A percentile compares a stretch with the other conserved stretches of the same genome.
Evolutionary conservation across 2,329 filamentous ascomycete species (phyloP).

Genomic region (Endocalyx cinctus): DNA sequence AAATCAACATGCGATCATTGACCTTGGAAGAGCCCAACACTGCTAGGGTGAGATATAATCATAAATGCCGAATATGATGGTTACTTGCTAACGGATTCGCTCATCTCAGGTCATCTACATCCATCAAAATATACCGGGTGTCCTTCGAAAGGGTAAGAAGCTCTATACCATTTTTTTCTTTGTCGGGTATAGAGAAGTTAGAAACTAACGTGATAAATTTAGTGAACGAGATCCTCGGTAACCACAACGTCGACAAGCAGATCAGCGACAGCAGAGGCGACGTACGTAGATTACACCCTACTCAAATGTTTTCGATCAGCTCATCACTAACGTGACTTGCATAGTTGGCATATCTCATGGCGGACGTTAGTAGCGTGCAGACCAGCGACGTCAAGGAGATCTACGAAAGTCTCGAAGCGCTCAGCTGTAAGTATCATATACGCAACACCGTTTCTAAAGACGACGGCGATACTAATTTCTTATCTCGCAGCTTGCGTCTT

Average conservation of each 20-base stretch:
- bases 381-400: conserved; percentile 79
- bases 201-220: too few species aligned
- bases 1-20: conserved; percentile 83
- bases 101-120: conserved; percentile 74
- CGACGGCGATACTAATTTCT: conserved; percentile 5
- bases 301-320: conserved; percentile 4
- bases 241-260: conserved; percentile 99
- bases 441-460: background rate
- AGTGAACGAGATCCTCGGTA: conserved; percentile 91
- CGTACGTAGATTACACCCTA: too few species aligned
- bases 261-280: conserved; percentile 94
- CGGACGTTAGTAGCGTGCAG: conserved; percentile 86
- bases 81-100: conserved; percentile 6
- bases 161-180: too few species aligned
- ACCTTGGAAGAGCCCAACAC: conserved; percentile 86
- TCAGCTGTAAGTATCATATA: conserved; percentile 62
- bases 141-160: conserved; percentile 72
- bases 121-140: conserved; percentile 93
- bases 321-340: conserved; percentile 3
- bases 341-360: conserved; percentile 90
- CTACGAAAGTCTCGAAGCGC: conserved; percentile 73
- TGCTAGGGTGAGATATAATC: conserved; percentile 72
- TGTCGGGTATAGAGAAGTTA: too few species aligned
- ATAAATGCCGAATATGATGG: too few species aligned
- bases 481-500: conserved; percentile 27